phyloP scores from a whole-genome alignment of 2,329 filamentous ascomycete species.

The Fusarium pilosicola region DNA sequence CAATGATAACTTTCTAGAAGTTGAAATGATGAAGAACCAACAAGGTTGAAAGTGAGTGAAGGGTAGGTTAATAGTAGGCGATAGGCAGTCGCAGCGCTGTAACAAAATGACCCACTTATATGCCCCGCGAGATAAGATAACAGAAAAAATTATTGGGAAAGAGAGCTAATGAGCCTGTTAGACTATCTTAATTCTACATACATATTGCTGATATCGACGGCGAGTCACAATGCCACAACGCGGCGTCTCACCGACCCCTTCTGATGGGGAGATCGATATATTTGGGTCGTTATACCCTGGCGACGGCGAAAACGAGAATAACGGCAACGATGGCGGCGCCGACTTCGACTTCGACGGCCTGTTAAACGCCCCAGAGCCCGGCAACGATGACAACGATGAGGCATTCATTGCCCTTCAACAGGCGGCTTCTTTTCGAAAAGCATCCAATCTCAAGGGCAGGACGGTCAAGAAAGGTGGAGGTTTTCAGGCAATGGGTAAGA shows the following conservation, averaged over 20 bases:
- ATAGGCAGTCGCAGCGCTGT: slow-evolving; percentile 1
- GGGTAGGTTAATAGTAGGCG: not conserved
- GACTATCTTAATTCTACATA: slow-evolving; percentile 13
- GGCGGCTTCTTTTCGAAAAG: slow-evolving; percentile 87
- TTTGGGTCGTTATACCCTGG: slow-evolving; percentile 78
- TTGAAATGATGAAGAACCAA: slow-evolving; percentile 12
- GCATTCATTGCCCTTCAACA: slow-evolving; percentile 91
- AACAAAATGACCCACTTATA: slow-evolving; percentile 35
- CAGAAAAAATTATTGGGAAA: slow-evolving; percentile 49
- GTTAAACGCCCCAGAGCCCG: slow-evolving; percentile 59
- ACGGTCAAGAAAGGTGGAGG: slow-evolving; percentile 94
- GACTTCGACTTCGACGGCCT: slow-evolving; percentile 70
- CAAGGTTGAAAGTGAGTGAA: slow-evolving; percentile 6
- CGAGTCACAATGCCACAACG: slow-evolving; percentile 71
- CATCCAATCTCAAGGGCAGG: slow-evolving; percentile 82
- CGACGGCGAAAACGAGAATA: slow-evolving; percentile 61
- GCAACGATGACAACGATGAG: slow-evolving; percentile 76
- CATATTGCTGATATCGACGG: slow-evolving; percentile 7
- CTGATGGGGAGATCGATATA: slow-evolving; percentile 93
- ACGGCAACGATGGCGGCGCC: slow-evolving; percentile 48
- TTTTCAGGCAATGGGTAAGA: slow-evolving; percentile 89
- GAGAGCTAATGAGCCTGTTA: slow-evolving; percentile 12
- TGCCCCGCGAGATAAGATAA: slow-evolving; percentile 55
- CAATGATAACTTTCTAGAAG: not conserved
- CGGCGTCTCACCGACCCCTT: slow-evolving; percentile 81